Evolutionary conservation across 208 protist species (phyloP).

Genomic region (Naegleria gruberi): DNA sequence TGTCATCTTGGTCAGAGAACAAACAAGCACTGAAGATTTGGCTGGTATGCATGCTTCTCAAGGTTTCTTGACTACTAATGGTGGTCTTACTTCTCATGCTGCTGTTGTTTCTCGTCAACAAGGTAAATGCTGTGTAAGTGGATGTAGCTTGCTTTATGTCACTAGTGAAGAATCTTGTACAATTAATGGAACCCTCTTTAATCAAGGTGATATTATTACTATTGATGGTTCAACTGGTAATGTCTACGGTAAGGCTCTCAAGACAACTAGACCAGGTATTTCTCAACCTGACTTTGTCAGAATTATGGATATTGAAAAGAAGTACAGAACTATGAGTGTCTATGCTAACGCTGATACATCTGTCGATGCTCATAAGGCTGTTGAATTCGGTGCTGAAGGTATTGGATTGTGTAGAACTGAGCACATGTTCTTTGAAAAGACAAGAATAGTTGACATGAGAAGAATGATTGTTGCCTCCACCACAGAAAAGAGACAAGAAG

Average conservation of each 20-base stretch:
- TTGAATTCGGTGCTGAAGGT: conserved; percentile 75
- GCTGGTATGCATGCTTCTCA: conserved; percentile 71
- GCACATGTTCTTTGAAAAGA: conserved; percentile 88
- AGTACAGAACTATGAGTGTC: conserved; percentile 65
- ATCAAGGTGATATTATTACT: conserved; percentile 75
- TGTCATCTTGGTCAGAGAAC: conserved; percentile 78
- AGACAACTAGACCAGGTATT: conserved; percentile 48
- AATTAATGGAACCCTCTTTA: conserved; percentile 49
- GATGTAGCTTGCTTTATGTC: conserved; percentile 62
- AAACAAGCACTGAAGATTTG: conserved; percentile 87
- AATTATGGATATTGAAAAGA: conserved; percentile 64
- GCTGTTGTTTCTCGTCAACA: conserved; percentile 86
- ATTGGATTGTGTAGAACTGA: conserved; percentile 87
- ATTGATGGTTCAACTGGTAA: conserved; percentile 73
- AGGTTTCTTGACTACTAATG: conserved; percentile 79
- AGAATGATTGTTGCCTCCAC: conserved; percentile 83
- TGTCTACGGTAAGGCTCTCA: conserved; percentile 62
- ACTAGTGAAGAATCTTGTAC: conserved; percentile 53
- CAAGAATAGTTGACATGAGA: conserved; percentile 67
- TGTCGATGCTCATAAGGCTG: conserved; percentile 56
- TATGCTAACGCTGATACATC: conserved; percentile 80
- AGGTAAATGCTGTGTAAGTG: conserved; percentile 85
- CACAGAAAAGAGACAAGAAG: conserved; percentile 55
- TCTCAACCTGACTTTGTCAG: conserved; percentile 57
- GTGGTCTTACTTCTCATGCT: conserved; percentile 85